Evolutionary conservation across 2,329 filamentous ascomycete genomes (phyloP), one percentile per base, ranked within the genome.

Genomic region (Venturia nashicola): DNA sequence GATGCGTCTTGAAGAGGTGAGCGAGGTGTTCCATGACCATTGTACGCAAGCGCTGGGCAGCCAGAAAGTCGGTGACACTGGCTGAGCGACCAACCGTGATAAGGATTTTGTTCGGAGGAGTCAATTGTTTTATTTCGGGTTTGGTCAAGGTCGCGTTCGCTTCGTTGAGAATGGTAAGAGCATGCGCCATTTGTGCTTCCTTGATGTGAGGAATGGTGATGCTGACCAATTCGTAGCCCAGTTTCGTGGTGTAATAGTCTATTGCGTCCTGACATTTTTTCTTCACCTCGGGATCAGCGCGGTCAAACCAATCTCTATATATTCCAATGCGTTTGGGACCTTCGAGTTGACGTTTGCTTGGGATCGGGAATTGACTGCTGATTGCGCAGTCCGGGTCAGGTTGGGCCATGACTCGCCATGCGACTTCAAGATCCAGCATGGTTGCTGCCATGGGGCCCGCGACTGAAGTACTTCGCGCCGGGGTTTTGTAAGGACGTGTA

Each of bases 21-120:
- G 89, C 83, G 12, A 95, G 78, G 74, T 95, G 90, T 44, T 83
- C 80, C 90, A 95, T 96, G 62, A 93, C 76, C 44, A 93, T 76
- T 42, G 85, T 83, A 34, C 92, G 86, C 40, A 97, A 74, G 68
- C 88, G 84, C 69, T 90, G 88, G 54, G 86, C 86, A 67, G 87
- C 85, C 65, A 93, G 75, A 69, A 89, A 85, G 71, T 96, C 91
- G 0, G 80, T 77, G 0, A 85, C 85, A 0, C 85, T 79, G 0
- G 88, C 88, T 69, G 85, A 83, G 59, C 79, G 75, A 42, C 81
- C 87, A 14, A 91, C 78, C 2, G 80, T 79, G 66, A 95, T 76
- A 44, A 94, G 77, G 23, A 96, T 75, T 67, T 85, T 83, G 76
- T 91, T 95, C 12, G 86, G 79, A 4, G 85, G 75, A 18, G 85